Evolutionary conservation across 257 asterid species (phyloP), one percentile per base, ranked within the genome.

Genomic region (Fraxinus anomala): DNA sequence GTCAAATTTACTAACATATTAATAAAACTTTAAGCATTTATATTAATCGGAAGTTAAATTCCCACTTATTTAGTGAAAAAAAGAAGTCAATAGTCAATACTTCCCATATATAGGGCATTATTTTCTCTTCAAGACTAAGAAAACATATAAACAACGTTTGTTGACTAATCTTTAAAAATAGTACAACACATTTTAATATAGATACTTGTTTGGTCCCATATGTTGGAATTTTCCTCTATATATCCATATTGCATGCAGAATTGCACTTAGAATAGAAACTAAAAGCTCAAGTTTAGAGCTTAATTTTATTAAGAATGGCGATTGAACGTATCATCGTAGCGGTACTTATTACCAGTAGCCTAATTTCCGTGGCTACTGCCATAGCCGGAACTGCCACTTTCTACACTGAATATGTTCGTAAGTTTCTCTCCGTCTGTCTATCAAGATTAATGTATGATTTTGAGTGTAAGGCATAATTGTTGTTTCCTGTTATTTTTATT

Each of bases 341-440:
- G 72, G 24, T 79, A 13, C 16, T 78, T 44, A 12, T 80, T 26
- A 34, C 82, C 28, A 73, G 76, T 21, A 67, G 80, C 76, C 77
- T 78, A 9, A 37, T 77, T 1, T 83, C 88, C 1, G 17, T 82
- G 74, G 85, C 81, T 70, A 51, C 69, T 21, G 87, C 87, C 14
- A 73, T 68, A 54, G 80, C 85, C 7, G 88, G 90, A 70, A 87
- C 87, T 6, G 90, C 88, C 23, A 87, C 87, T 13, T 84, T 79
- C 77, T 87, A 87, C 51, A 73, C 86, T 10, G 72, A 1, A 59
- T 87, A 87, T 19, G 75, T 83, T 73, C 88, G 90, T 87, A 74
- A 73, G 86, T 77, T 1, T 1, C 40, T 34, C 6, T 49, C 34
- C 26, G n/a, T 9, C 10, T 10, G 5, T 21, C 10, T 6, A 56